Percentiles rank a stretch among this genome's conserved stretches.
Evolutionary conservation across 1,284 basidiomycete species (phyloP).

Genomic region (Sparassis latifolia): DNA sequence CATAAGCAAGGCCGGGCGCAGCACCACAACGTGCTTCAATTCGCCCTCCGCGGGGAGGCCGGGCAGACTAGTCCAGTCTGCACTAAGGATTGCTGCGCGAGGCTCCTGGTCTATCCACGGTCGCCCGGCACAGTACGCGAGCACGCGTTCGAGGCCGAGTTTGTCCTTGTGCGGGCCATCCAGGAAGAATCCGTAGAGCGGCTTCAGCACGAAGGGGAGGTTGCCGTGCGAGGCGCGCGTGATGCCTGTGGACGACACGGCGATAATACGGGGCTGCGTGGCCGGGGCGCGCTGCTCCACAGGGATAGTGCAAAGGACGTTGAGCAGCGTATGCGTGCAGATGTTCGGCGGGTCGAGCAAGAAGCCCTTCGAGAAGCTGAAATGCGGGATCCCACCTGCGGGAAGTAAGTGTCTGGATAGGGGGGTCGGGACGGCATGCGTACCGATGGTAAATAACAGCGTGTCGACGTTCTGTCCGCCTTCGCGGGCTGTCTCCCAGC

Average conservation of each 20-base stretch:
- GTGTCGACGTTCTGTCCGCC: constrained; percentile 31
- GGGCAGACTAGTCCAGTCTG: constrained; percentile 32
- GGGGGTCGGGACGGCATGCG: constrained; percentile 12
- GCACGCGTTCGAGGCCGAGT: constrained; percentile 42
- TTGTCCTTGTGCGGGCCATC: constrained; percentile 48
- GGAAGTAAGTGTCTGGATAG: background rate
- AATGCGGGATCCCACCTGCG: constrained; percentile 35
- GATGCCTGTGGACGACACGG: constrained; percentile 46
- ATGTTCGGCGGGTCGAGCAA: constrained; percentile 40
- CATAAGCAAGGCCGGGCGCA: constrained; percentile 51
- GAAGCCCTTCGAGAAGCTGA: constrained; percentile 37
- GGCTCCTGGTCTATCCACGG: constrained; percentile 38
- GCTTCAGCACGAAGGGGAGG: constrained; percentile 43
- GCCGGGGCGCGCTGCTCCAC: constrained; percentile 13
- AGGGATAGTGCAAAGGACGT: constrained; percentile 41
- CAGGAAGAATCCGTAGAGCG: constrained; percentile 39
- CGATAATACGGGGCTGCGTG: constrained; percentile 42
- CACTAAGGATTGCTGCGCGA: constrained; percentile 30
- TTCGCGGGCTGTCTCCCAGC: constrained; percentile 36
- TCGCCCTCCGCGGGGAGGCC: constrained; percentile 35
- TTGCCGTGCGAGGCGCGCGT: constrained; percentile 34
- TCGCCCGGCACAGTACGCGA: constrained; percentile 40
- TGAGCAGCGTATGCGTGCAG: constrained; percentile 43
- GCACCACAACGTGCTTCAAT: constrained; percentile 39
- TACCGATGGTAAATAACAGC: constrained; percentile 46